These are phyloP conservation scores for Lactarius hatsudake DNA, from an alignment of 768 basidiomycete genomes.

Conservation along the genomic window DNA sequence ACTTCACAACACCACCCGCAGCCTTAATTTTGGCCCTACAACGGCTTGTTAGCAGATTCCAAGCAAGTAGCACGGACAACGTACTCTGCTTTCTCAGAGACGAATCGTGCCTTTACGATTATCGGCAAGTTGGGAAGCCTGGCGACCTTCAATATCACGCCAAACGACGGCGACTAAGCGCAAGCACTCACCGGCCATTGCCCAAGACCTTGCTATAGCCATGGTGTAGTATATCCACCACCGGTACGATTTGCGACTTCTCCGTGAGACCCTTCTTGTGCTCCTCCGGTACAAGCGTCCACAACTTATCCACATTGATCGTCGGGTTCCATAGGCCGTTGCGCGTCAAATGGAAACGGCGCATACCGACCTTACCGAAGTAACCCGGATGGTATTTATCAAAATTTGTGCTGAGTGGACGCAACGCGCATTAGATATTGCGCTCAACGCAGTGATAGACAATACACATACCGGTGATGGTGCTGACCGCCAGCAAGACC, in stretches of 20 bases:
- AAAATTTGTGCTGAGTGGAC: constrained; percentile 76
- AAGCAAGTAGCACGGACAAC: constrained; percentile 34
- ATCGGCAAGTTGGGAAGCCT: constrained; percentile 86
- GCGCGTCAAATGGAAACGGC: constrained; percentile 93
- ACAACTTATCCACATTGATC: constrained; percentile 98
- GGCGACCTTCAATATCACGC: neutral
- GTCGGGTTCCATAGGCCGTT: constrained; percentile 90
- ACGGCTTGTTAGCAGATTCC: constrained; percentile 1
- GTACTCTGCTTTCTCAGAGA: constrained; percentile 82
- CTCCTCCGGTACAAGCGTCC: constrained; percentile 83
- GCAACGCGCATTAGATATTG: neutral
- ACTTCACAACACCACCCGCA: constrained; percentile 90
- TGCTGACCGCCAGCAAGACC: constrained; percentile 99
- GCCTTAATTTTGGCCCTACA: constrained; percentile 80
- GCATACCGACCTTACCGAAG: constrained; percentile 99
- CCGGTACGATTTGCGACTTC: constrained; percentile 82
- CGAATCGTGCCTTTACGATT: constrained; percentile 98
- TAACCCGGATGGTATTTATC: constrained; percentile 99
- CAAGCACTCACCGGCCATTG: constrained; percentile 72
- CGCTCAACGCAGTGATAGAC: neutral
- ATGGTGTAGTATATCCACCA: constrained; percentile 81
- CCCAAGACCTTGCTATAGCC: constrained; percentile 95
- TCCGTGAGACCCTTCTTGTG: constrained; percentile 77
- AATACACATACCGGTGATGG: constrained; percentile 85
- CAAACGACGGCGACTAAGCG: neutral